A percentile compares a stretch with the other conserved stretches of the same genome.
phyloP scores from a whole-genome alignment of 495 filamentous ascomycete species.

The Hypoxylon rickii region DNA sequence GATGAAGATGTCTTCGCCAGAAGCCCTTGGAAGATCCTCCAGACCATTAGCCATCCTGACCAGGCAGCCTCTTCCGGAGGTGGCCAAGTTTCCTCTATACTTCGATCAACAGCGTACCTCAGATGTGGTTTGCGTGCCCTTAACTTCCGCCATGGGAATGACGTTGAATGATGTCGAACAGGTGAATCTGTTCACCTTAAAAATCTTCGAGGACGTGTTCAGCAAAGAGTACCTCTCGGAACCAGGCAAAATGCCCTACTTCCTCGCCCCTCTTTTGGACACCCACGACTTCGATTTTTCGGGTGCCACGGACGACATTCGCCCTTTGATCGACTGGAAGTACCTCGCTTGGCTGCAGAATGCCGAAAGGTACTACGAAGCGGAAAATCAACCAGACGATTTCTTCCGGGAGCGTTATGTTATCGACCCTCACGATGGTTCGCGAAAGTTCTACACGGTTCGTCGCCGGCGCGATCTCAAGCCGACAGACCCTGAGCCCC shows the following conservation, averaged over 20 bases:
- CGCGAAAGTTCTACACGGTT: conserved; percentile 60
- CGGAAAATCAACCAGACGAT: conserved; percentile 59
- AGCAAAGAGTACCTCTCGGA: conserved; percentile 78
- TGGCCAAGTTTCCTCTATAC: conserved; percentile 74
- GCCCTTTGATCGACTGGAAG: conserved; percentile 68
- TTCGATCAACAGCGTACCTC: conserved; percentile 66
- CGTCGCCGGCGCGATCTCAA: conserved; percentile 52
- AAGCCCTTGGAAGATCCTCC: conserved; percentile 63
- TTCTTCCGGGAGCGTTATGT: conserved; percentile 69
- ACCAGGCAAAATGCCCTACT: conserved; percentile 74
- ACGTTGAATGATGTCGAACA: conserved; percentile 46
- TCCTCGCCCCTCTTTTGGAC: conserved; percentile 68
- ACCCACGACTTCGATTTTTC: conserved; percentile 37
- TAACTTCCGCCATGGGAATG: conserved; percentile 47
- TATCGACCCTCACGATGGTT: conserved; percentile 75
- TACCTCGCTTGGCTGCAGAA: conserved; percentile 52
- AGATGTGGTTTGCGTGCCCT: conserved; percentile 51
- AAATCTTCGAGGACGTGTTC: conserved; percentile 83
- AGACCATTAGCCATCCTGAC: conserved; percentile 75
- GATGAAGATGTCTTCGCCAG: conserved; percentile 61
- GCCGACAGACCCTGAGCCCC: conserved; percentile 45
- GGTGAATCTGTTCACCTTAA: conserved; percentile 72
- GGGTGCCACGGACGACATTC: conserved; percentile 14
- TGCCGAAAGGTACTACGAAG: conserved; percentile 40
- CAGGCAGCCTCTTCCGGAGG: conserved; percentile 62